phyloP scores from a whole-genome alignment of 441 rosid genomes.

The Aquilaria agallochum region DNA sequence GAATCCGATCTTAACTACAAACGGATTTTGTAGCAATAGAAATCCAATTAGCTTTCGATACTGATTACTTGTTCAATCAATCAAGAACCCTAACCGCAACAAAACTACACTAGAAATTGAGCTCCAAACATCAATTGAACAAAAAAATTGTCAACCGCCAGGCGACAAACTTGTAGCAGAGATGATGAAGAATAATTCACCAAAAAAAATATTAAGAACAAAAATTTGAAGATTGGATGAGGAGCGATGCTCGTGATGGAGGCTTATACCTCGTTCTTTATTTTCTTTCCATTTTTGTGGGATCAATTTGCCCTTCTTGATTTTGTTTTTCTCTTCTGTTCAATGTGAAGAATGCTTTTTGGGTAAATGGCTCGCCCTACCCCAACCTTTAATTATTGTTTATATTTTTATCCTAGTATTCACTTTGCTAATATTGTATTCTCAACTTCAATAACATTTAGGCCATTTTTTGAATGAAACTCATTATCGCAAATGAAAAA shows the following conservation, averaged over 20 bases:
- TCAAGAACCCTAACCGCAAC: conserved; percentile 5
- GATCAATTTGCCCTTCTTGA: background rate
- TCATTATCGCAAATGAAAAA: no score
- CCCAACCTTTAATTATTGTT: no score
- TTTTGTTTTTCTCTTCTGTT: background rate
- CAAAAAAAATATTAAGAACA: background rate
- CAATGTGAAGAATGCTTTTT: conserved; percentile 4
- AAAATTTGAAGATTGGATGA: background rate
- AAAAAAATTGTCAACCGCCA: conserved; percentile 5
- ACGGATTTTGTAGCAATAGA: conserved; percentile 4
- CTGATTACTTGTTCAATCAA: conserved; percentile 6
- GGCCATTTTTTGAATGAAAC: no score
- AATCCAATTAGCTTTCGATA: background rate
- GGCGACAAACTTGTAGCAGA: conserved; percentile 2
- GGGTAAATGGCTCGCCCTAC: background rate
- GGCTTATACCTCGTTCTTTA: conserved; percentile 17
- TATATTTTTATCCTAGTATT: no score
- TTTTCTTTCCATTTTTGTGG: background rate
- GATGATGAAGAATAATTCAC: conserved; percentile 1
- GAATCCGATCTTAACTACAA: background rate
- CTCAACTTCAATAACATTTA: no score
- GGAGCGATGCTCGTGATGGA: background rate
- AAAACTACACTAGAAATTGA: conserved; percentile 3
- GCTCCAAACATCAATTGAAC: background rate
- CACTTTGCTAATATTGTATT: no score